Percentiles rank a stretch among this genome's conserved stretches.
Conservation (phyloP, 2,329 filamentous ascomycete species). For the Fusarium sp. region DNA sequence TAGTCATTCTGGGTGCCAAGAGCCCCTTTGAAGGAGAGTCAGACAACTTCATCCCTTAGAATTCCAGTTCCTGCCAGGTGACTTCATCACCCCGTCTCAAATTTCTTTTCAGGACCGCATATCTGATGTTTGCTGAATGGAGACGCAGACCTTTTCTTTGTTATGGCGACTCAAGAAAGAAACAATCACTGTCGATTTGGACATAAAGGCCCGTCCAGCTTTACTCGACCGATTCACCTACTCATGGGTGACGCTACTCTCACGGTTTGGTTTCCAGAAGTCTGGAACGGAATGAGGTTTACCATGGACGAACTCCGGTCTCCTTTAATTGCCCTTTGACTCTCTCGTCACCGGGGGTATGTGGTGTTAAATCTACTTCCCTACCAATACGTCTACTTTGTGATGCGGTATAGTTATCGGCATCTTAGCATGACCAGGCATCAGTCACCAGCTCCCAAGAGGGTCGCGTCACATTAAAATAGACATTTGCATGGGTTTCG, state of each 20-base stretch:
- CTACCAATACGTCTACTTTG: not conserved
- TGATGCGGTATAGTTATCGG: conserved; percentile 13
- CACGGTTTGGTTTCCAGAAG: not conserved
- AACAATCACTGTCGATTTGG: not conserved
- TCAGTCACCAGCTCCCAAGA: not conserved
- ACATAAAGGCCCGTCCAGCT: not conserved
- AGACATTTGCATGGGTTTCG: not conserved
- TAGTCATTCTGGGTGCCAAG: conserved; percentile 36
- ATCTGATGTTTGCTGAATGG: not conserved
- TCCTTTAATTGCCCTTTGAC: not conserved
- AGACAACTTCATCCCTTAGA: conserved; percentile 45
- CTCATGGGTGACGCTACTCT: not conserved
- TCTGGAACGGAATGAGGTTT: conserved; percentile 18
- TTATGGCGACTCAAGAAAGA: not conserved
- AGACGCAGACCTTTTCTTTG: not conserved
- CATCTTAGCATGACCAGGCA: not conserved
- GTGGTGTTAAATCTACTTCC: not conserved
- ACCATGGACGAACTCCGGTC: not conserved
- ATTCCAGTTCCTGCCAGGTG: conserved; percentile 39
- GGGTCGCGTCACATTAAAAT: not conserved
- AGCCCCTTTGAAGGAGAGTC: conserved; percentile 38
- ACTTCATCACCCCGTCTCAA: conserved; percentile 25
- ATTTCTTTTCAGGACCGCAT: conserved; percentile 3
- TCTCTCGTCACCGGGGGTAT: not conserved
- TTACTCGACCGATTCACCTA: not conserved